These are phyloP conservation scores for Geum urbanum DNA, from an alignment of 306 rosid species.

Conservation along the genomic window DNA sequence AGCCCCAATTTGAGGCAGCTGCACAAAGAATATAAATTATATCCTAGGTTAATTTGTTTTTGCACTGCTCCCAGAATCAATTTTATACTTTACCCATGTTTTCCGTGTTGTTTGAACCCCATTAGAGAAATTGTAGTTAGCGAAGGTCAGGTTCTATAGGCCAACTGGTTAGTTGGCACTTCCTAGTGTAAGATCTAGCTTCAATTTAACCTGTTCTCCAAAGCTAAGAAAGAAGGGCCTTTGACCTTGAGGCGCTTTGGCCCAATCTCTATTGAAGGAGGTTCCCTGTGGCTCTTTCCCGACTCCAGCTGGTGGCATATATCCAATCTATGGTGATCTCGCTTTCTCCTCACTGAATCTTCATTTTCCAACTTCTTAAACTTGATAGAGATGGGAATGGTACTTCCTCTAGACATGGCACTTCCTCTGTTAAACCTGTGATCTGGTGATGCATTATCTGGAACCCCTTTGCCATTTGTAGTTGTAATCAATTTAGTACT, in stretches of 20 bases:
- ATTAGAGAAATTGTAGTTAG: slow-evolving; percentile 67
- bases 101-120: slow-evolving; percentile 69
- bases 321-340: slow-evolving; percentile 58
- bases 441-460: slow-evolving; percentile 36
- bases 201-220: slow-evolving; percentile 63
- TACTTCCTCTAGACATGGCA: slow-evolving; percentile 29
- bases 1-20: slow-evolving; percentile 72
- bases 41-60: slow-evolving; percentile 51
- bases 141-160: slow-evolving; percentile 51
- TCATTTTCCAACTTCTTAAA: slow-evolving; percentile 55
- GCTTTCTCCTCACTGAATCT: slow-evolving; percentile 45
- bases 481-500: slow-evolving; percentile 34
- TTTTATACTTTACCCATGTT: slow-evolving; percentile 36
- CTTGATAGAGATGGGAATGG: slow-evolving; percentile 58
- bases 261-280: slow-evolving; percentile 51
- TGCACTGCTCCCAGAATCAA: slow-evolving; percentile 73
- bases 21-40: slow-evolving; percentile 83
- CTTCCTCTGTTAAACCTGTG: slow-evolving; percentile 52
- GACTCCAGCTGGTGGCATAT: slow-evolving; percentile 41
- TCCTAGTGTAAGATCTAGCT: slow-evolving; percentile 33
- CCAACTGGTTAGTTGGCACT: slow-evolving; percentile 36
- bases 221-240: slow-evolving; percentile 61
- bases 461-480: slow-evolving; percentile 35
- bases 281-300: slow-evolving; percentile 39
- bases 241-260: slow-evolving; percentile 76